Base-by-base conservation (phyloP, 2,329 filamentous ascomycete species). In the Clonostachys solani region DNA sequence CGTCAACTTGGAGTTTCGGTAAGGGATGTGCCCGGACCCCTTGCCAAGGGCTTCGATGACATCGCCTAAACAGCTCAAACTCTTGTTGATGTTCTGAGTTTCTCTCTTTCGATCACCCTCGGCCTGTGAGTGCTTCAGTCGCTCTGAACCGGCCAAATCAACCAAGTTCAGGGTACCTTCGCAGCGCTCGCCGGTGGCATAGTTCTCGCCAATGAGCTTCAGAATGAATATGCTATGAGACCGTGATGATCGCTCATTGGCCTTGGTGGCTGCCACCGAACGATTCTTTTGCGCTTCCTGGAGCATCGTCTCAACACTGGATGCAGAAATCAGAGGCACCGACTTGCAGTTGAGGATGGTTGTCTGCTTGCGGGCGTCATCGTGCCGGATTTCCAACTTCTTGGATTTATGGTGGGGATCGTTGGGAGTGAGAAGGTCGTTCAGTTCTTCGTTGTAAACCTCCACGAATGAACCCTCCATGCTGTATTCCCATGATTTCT, bases 31-130 rank as follows among this genome's bases (percentile, higher is more conserved):
- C 6, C 79, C 80, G 47, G 86, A 89, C 33, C 89, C 89, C 52
- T 86, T 83, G 13, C 92, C 92, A n/a, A 99, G 78, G 0, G 91
- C 91, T 43, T 89, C 88, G 60, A 99, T 96, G 29, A 99, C 94
- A 65, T 97, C 92, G 6, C 94, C 91, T 4, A 99, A 73, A 57
- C 91, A 95, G 59, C 88, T 91, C 56, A 99, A 72, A 57, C 87
- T 94, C 72, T 90, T 92, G 74, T 99, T 99, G 78, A 99, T 99
- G 63, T 89, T 95, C 60, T 96, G 92, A 2, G 94, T 96, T 71
- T 99, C 94, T 67, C 87, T 89, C 71, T 95, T 83, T 42, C 91
- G 80, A 42, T 92, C 90, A 3, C 92, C 92, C 49, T 92, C 89
- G 4, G 86, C 90, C 52, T 89, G 85, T 43, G 88, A 92, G 63